phyloP scores from a whole-genome alignment of 2,329 filamentous ascomycete genomes.

The Fusarium poae region DNA sequence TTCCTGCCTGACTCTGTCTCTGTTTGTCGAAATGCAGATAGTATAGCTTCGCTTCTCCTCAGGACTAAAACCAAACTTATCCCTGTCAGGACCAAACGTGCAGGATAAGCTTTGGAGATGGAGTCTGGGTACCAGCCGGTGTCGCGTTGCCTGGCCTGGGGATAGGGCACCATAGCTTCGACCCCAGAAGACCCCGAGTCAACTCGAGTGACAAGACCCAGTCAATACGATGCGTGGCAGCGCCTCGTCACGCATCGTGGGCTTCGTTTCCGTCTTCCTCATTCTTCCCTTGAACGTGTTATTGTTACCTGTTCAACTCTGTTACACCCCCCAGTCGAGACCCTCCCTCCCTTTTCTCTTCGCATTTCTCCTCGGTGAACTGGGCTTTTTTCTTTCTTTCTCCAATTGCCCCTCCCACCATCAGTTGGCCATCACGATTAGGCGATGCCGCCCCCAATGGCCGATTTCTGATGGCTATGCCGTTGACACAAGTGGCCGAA shows the following conservation, averaged over 20 bases:
- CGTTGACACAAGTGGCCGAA: constrained; percentile 31
- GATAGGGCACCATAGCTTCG: constrained; percentile 4
- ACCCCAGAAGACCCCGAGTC: constrained; percentile 9
- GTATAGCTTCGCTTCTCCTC: constrained; percentile 12
- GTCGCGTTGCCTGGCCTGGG: constrained; percentile 25
- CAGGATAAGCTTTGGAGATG: constrained; percentile 34
- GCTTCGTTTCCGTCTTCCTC: constrained; percentile 18
- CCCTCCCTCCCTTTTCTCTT: constrained; percentile 14
- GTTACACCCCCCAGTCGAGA: constrained; percentile 27
- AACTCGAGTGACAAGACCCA: constrained; percentile 3
- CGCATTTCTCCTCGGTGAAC: constrained; percentile 9
- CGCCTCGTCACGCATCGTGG: constrained; percentile 35
- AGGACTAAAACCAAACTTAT: constrained; percentile 8
- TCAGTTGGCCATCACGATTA: constrained; percentile 31
- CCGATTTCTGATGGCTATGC: constrained; percentile 29
- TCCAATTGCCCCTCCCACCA: constrained; percentile 45
- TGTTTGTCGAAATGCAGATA: constrained; percentile 20
- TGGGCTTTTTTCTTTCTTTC: constrained; percentile 11
- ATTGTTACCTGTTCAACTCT: constrained; percentile 9
- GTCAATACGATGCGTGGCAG: constrained; percentile 21
- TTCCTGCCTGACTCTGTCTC: constrained; percentile 22
- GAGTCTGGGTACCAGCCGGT: constrained; percentile 6
- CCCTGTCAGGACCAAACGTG: constrained; percentile 29
- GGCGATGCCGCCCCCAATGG: constrained; percentile 29
- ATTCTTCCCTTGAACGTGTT: constrained; percentile 3